Evolutionary conservation across 2,329 filamentous ascomycete species (phyloP), one percentile per base, ranked within the genome.

Genomic region (Penicillium sp.): DNA sequence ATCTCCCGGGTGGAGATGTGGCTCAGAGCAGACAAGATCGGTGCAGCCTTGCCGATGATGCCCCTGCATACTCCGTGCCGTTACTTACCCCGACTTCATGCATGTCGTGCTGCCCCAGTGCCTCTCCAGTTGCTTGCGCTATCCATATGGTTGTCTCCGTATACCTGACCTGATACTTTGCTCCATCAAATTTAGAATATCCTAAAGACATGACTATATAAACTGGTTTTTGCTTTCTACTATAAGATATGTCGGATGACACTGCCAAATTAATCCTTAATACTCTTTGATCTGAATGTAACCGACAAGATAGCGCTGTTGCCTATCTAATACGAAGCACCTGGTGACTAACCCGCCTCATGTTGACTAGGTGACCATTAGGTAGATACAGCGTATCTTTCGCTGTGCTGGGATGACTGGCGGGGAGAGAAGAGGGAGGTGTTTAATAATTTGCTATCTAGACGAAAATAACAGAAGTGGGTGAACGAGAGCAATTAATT

Each of bases 31-130:
- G 37, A n/a, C 49, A 53, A 55, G 44, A 59, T 61, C 53, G 56
- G 59, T 61, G 59, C 49, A 58, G 53, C 53, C 53, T 56, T 59
- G 51, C 59, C 54, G 61, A 60, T 60, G 55, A 61, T 62, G 28
- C 62, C 62, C 62, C 59, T 64, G 62, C 59, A 64, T 59, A 53
- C 28, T 54, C 55, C 40, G 15, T 9, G 30, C 30, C 12, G 30
- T 35, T 35, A 35, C 50, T 38, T 53, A 51, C 42, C 24, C 44
- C n/a, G n/a, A 47, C 54, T 40, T 58, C 40, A 59, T 62, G 56
- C 59, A 62, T 13, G 59, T 57, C 62, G 58, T 33, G 26, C 40
- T 26, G 30, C 7, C 28, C 28, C 10, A 33, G 9, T 33, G 35
- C 56, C 33, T 33, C 44, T 28, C 24, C 24, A 50, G 40, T n/a